Base-by-base conservation (phyloP, 495 filamentous ascomycete genomes). In the Hyaloscypha variabilis region DNA sequence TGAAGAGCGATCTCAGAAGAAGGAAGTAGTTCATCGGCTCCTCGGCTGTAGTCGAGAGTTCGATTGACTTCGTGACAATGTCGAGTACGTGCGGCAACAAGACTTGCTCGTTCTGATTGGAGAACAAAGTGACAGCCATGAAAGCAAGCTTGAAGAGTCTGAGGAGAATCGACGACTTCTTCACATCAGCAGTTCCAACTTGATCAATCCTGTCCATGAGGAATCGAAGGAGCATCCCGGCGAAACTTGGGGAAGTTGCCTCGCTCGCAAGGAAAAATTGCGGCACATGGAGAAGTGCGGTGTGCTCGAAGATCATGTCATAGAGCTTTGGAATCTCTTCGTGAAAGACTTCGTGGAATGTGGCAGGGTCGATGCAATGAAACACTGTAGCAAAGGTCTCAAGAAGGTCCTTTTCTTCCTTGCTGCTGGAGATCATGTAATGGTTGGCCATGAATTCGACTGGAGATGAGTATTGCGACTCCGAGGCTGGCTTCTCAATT, bases 11-110 rank as follows among this genome's bases (percentile, higher is more conserved):
- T 31, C 96, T 86, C 49, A 99, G 80, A 2, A 99, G 86, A 19
- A 97, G 82, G 82, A 98, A 99, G 75, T 98, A 98, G 77, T 99
- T 98, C 90, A 97, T 97, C 2, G 96, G 96, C 70, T 97, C 93
- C 70, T 97, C 93, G 1, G 96, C 96, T 39, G 88, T 96, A 19
- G 94, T 96, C 13, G 94, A 97, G 31, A 98, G 82, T 77, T 97
- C 91, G 64, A 98, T 97, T 14, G 94, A 97, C 74, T 96, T 91
- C 29, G 94, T 96, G 62, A 99, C 90, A 67, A 99, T 96, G 73
- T 95, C 94, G 49, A 93, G 90, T 52, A 99, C 95, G 76, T 98
- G 96, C 0, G 96, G 96, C 50, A 97, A 83, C 19, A 99, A 81
- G 2, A 99, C 94, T 72, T 92, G 90, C 74, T 99, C 96, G 71